phyloP scores from a whole-genome alignment of 2,329 filamentous ascomycete genomes.

The Epichloe gansuensis region DNA sequence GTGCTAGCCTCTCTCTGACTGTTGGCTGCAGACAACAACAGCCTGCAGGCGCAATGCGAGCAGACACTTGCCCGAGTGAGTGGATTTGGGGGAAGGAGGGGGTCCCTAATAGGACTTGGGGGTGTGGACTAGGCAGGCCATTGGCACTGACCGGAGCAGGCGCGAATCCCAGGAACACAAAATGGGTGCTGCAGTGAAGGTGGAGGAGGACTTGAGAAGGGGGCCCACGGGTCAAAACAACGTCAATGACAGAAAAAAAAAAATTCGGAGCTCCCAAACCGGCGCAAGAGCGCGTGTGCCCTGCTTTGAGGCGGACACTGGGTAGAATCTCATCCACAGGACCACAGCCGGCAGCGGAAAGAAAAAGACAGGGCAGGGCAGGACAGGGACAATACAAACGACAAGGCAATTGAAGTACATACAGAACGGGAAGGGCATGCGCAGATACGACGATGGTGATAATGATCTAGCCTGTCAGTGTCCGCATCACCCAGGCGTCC shows the following conservation, averaged over 20 bases:
- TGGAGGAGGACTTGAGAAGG: not conserved
- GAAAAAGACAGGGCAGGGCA: not conserved
- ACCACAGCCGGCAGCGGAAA: not conserved
- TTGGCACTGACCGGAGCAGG: not conserved
- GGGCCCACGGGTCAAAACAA: too few relatives aligned
- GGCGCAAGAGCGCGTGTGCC: slow-evolving; percentile 8
- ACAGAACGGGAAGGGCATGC: not conserved
- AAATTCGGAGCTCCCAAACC: slow-evolving; percentile 9
- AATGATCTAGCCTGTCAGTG: not conserved
- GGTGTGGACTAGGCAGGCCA: not conserved
- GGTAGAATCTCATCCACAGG: not conserved
- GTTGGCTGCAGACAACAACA: not conserved
- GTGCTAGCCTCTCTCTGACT: not conserved
- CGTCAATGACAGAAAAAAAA: not conserved
- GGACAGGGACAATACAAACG: not conserved
- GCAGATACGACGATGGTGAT: not conserved
- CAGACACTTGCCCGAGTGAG: not conserved
- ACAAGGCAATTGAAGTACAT: not conserved
- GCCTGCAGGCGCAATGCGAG: slow-evolving; percentile 1
- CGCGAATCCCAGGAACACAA: slow-evolving; percentile 1
- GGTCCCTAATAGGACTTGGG: not conserved
- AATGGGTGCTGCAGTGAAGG: not conserved
- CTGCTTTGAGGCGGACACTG: slow-evolving; percentile 4
- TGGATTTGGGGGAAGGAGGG: not conserved
- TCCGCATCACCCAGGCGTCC: not conserved